These are phyloP conservation scores for Cotoneaster glaucophyllus DNA, from an alignment of 306 rosid genomes.

Conservation along the genomic window DNA sequence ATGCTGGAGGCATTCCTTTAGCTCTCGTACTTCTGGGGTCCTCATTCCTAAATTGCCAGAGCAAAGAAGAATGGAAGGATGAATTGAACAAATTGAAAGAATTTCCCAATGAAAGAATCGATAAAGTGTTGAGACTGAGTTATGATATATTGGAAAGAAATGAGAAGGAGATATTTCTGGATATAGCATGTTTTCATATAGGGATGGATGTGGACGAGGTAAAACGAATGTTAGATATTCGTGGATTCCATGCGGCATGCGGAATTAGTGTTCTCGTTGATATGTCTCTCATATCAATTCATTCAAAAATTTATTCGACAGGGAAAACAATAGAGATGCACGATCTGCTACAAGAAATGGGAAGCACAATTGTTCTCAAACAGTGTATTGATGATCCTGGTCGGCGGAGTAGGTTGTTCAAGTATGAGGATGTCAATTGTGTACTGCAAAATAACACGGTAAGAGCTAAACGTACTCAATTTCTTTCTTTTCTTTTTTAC, in stretches of 20 bases:
- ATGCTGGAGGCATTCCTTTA: neutral
- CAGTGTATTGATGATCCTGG: neutral
- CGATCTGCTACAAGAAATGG: too few species aligned
- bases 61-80: neutral
- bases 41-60: neutral
- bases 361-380: neutral
- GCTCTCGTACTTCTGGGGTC: neutral
- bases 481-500: too few species aligned
- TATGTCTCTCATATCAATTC: neutral
- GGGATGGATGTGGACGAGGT: fast-evolving
- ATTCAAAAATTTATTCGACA: too few species aligned
- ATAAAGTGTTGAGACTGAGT: neutral
- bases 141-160: neutral
- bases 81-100: neutral
- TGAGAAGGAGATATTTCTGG: neutral
- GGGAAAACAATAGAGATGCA: neutral
- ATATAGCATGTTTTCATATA: neutral
- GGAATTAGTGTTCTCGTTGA: neutral
- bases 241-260: fast-evolving
- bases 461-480: too few species aligned
- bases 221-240: neutral
- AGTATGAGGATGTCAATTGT: too few species aligned
- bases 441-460: too few species aligned
- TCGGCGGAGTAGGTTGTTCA: too few species aligned
- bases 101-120: neutral